Percentiles rank a stretch among this genome's conserved stretches.
These are phyloP conservation scores for Malus hybrid DNA, from an alignment of 331 rosid genomes.

Conservation along the genomic window DNA sequence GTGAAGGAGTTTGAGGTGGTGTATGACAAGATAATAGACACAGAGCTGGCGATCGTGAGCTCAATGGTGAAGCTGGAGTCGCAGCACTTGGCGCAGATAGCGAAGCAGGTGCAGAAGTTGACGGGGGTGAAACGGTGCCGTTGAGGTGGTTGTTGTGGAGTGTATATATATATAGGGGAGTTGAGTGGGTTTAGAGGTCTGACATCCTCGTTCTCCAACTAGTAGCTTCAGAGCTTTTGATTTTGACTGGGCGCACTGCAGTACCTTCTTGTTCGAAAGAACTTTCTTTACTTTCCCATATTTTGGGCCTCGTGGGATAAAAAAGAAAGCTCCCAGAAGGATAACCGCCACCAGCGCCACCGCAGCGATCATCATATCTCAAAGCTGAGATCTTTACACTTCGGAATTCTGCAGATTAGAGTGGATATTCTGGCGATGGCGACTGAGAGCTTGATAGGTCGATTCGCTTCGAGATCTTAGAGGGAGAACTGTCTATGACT, in stretches of 20 bases:
- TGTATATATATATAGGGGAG: too few relatives aligned
- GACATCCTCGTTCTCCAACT: too few relatives aligned
- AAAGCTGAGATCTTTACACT: slow-evolving; percentile 6
- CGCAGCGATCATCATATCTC: slow-evolving; percentile 35
- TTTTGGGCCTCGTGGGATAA: slow-evolving; percentile 35
- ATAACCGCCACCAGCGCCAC: slow-evolving; percentile 52
- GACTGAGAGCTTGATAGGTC: not conserved
- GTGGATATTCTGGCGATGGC: not conserved
- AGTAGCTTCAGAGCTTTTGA: too few relatives aligned
- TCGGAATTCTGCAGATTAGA: not conserved
- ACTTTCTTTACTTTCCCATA: slow-evolving; percentile 18
- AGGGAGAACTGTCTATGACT: not conserved
- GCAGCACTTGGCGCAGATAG: slow-evolving; percentile 82
- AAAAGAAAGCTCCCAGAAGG: slow-evolving; percentile 39
- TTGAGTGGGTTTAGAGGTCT: too few relatives aligned
- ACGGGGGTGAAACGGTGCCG: slow-evolving; percentile 40
- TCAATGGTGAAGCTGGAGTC: not conserved
- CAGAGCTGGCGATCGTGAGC: too few relatives aligned
- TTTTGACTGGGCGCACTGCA: too few relatives aligned
- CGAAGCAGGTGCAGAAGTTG: slow-evolving; percentile 88
- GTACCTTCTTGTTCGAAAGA: too few relatives aligned
- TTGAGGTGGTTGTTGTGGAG: too few relatives aligned
- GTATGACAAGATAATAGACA: slow-evolving; percentile 15
- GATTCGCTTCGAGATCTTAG: not conserved
- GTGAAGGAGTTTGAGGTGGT: slow-evolving; percentile 55